These are phyloP conservation scores for Globisporangium mamillatum DNA, from an alignment of 352 stramenopile genomes.

Conservation along the genomic window DNA sequence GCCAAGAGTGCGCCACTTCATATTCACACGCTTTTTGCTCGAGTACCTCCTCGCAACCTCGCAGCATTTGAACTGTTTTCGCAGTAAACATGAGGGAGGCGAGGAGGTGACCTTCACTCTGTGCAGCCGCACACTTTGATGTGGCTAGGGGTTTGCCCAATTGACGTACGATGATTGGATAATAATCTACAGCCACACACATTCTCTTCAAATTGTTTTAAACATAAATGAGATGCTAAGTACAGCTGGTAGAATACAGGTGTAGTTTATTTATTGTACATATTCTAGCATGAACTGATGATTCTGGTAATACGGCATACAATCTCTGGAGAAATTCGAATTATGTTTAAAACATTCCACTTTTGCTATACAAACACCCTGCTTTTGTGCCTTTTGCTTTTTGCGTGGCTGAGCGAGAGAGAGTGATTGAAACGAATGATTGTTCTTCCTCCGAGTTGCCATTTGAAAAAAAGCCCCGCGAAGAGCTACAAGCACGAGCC, in stretches of 20 bases:
- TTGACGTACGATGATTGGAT: not conserved
- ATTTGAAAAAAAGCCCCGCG: conserved; percentile 18
- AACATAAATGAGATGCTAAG: not conserved
- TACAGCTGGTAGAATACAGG: not conserved
- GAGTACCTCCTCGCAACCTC: too few species aligned
- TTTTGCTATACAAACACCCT: not conserved
- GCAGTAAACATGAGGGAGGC: too few species aligned
- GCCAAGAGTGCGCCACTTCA: too few species aligned
- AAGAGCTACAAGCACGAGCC: conserved; percentile 10
- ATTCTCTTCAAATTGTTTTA: not conserved
- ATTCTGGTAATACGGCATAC: not conserved
- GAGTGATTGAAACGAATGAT: conserved; percentile 21
- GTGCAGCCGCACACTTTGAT: not conserved
- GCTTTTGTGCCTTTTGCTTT: not conserved
- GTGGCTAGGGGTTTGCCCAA: not conserved
- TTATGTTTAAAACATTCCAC: conserved; percentile 7
- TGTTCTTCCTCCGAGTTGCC: conserved; percentile 15
- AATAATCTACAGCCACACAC: not conserved
- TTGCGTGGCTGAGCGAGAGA: conserved; percentile 14
- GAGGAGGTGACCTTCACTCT: conserved; percentile 11
- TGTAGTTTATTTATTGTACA: not conserved
- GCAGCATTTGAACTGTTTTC: too few species aligned
- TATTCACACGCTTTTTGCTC: too few species aligned
- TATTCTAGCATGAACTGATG: not conserved
- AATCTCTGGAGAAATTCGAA: not conserved